Base-by-base conservation (phyloP, 2,329 filamentous ascomycete species). In the Lachnum nothofagi region DNA sequence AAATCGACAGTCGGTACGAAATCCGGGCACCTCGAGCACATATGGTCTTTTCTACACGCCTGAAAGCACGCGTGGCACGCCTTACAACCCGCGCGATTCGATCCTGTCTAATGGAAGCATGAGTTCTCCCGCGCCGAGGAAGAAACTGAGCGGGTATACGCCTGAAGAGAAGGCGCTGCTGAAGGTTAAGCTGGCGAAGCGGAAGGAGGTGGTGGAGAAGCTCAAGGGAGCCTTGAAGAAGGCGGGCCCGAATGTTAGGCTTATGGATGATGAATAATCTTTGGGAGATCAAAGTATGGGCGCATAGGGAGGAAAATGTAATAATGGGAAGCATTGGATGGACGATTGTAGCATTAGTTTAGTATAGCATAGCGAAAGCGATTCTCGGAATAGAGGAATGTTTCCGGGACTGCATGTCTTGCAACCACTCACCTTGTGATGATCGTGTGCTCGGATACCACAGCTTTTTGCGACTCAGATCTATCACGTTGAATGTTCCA, bases 111-210 rank as follows among this genome's bases (percentile, higher is more conserved):
- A 59, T 4, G 55, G 51, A 34, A 40, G 56, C 22, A 46, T 50
- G 25, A 49, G 44, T 22, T 63, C 59, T 3, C 57, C 62, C 22
- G 57, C 78, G 22, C 76, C 78, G 2, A 69, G 79, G 37, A 83
- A 79, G 70, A 84, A 82, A 70, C 59, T 84, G 48, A 81, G 74
- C 52, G 79, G 79, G 16, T 85, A 80, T 57, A 80, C 74, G 49
- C 68, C 71, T 25, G 72, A 76, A 44, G 82, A 85, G 62, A 83
- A 81, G 68, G 68, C 67, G 23, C 71, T 72, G 23, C 63, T 84
- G 48, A 79, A 74, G 65, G 70, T 73, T 49, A 79, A 76, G 65
- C 67, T 73, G 53, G 71, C 72, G n/a, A 74, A 70, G 52, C 71
- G 79, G 56, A 73, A 73, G 58, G 74, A 71, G 3, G 74, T 82